These are phyloP conservation scores for Recurvomyces mirabilis DNA, from an alignment of 495 filamentous ascomycete genomes.

Conservation along the genomic window DNA sequence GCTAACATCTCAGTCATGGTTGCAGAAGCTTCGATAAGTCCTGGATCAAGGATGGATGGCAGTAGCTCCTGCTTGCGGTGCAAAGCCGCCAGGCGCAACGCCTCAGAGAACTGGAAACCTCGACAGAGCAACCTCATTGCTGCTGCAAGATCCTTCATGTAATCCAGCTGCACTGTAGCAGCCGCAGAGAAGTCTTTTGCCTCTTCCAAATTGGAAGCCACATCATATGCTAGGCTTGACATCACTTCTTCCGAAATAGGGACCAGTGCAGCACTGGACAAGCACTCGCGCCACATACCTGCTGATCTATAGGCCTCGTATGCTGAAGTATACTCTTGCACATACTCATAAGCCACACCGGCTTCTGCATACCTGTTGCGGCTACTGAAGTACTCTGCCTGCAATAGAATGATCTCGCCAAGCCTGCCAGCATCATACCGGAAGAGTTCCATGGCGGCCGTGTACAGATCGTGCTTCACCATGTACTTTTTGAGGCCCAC, in stretches of 20 bases:
- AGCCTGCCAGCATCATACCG: constrained; percentile 58
- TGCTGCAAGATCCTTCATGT: constrained; percentile 56
- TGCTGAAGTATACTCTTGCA: constrained; percentile 58
- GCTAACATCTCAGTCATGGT: constrained; percentile 77
- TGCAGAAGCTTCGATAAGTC: constrained; percentile 65
- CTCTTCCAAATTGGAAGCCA: constrained; percentile 65
- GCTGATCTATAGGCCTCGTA: constrained; percentile 69
- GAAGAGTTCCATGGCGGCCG: constrained; percentile 66
- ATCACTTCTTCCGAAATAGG: constrained; percentile 48
- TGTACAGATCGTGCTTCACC: constrained; percentile 68
- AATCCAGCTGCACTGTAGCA: constrained; percentile 67
- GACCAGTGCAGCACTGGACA: constrained; percentile 62
- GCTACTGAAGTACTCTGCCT: constrained; percentile 65
- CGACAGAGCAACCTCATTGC: constrained; percentile 67
- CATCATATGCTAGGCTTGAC: constrained; percentile 47
- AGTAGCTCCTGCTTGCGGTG: constrained; percentile 39
- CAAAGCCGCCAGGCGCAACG: constrained; percentile 55
- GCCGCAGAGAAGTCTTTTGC: constrained; percentile 70
- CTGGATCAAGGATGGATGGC: constrained; percentile 55
- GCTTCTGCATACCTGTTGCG: constrained; percentile 72
- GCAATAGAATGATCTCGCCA: constrained; percentile 55
- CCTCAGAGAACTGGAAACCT: constrained; percentile 73
- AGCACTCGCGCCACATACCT: constrained; percentile 80
- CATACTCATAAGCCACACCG: constrained; percentile 77
- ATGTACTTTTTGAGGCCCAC: constrained; percentile 67